These are phyloP conservation scores for Aspergillus homomorphus DNA, from an alignment of 495 filamentous ascomycete species.

Conservation along the genomic window DNA sequence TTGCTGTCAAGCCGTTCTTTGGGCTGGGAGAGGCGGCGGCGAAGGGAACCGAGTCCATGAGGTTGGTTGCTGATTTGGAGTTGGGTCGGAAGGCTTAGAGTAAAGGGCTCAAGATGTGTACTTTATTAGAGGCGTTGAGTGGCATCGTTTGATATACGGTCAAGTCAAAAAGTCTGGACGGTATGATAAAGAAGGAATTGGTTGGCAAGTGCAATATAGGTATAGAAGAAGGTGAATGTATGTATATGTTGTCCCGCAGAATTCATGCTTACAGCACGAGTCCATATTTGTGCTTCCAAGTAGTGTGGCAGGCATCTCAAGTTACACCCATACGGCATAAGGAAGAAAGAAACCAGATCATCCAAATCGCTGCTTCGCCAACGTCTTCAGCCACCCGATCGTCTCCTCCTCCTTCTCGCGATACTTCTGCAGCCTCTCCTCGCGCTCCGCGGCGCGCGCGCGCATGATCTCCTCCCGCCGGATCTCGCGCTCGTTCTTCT, in stretches of 20 bases:
- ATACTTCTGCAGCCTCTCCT: constrained; percentile 43
- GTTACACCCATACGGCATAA: too few species aligned
- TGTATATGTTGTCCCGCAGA: too few species aligned
- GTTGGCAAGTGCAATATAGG: background rate
- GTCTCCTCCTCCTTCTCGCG: constrained; percentile 44
- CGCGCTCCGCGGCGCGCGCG: constrained; percentile 39
- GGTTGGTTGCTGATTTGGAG: constrained; percentile 59
- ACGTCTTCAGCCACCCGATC: constrained; percentile 43
- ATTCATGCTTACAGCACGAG: too few species aligned
- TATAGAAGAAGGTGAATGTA: background rate
- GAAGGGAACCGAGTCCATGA: constrained; percentile 40
- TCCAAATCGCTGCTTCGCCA: constrained; percentile 47
- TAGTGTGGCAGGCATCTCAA: too few species aligned
- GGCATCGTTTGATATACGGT: background rate
- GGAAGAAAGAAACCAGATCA: constrained; percentile 19
- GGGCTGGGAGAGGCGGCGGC: constrained; percentile 24
- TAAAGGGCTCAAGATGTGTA: background rate
- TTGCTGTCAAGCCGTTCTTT: constrained; percentile 65
- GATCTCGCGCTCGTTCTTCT: constrained; percentile 44
- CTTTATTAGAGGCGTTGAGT: background rate
- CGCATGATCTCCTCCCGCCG: constrained; percentile 43
- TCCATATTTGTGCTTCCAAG: too few species aligned
- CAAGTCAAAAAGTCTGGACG: background rate
- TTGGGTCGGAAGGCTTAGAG: constrained; percentile 46
- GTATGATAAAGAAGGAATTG: background rate